phyloP scores from a whole-genome alignment of 495 filamentous ascomycete species.

The Xylona heveae region DNA sequence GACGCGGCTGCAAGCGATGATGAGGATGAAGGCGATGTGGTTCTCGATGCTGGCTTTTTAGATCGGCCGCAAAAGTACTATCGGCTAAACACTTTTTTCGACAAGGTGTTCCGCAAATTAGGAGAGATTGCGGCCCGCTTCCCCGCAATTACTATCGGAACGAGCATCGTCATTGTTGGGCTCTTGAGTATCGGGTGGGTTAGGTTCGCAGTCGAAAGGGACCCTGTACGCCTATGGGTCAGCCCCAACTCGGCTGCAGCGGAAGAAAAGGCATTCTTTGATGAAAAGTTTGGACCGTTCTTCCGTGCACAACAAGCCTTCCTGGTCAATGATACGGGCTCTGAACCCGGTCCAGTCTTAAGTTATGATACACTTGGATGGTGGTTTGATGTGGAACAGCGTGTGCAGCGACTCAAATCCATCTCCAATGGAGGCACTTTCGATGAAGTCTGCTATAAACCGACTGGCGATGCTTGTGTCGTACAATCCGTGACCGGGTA shows the following conservation, averaged over 20 bases:
- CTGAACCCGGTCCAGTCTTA: constrained; percentile 47
- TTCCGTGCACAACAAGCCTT: constrained; percentile 88
- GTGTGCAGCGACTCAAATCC: constrained; percentile 47
- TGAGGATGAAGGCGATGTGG: constrained; percentile 68
- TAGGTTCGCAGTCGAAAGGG: constrained; percentile 63
- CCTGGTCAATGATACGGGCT: constrained; percentile 64
- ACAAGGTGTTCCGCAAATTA: constrained; percentile 63
- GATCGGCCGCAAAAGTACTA: constrained; percentile 58
- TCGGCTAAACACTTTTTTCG: constrained; percentile 52
- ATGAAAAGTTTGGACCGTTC: constrained; percentile 87
- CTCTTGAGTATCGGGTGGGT: constrained; percentile 74
- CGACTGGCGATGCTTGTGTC: constrained; percentile 73
- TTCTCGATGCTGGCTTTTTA: constrained; percentile 43
- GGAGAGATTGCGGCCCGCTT: constrained; percentile 63
- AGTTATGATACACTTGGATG: constrained; percentile 72
- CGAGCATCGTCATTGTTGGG: constrained; percentile 45
- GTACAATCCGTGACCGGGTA: constrained; percentile 80
- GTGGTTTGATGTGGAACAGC: constrained; percentile 85
- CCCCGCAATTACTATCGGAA: constrained; percentile 59
- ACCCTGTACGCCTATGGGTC: constrained; percentile 87
- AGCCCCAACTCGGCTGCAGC: constrained; percentile 80
- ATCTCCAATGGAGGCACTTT: constrained; percentile 36
- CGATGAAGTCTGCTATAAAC: constrained; percentile 83
- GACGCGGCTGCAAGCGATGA: constrained; percentile 71
- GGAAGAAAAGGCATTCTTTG: constrained; percentile 84